phyloP scores from a whole-genome alignment of 306 rosid species.

The Vigna unguiculata region DNA sequence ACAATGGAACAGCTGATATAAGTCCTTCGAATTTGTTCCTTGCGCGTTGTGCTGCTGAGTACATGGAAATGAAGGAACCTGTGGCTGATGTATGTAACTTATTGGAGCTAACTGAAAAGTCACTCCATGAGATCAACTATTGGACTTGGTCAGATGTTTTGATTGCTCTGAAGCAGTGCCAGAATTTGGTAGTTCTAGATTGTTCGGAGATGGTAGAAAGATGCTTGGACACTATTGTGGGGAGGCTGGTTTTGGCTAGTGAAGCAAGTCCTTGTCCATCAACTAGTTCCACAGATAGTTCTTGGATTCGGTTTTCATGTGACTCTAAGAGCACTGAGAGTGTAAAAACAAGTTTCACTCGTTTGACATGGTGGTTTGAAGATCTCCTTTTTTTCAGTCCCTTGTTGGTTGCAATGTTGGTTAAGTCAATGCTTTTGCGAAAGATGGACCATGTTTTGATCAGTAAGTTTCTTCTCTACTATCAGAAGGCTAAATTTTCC shows the following conservation, averaged over 20 bases:
- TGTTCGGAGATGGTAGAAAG: conserved; percentile 60
- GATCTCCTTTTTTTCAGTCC: conserved; percentile 77
- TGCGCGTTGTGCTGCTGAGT: conserved; percentile 70
- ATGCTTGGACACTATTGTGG: conserved; percentile 70
- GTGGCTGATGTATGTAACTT: conserved; percentile 55
- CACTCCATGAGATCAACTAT: conserved; percentile 66
- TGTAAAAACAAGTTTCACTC: conserved; percentile 61
- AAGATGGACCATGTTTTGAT: conserved; percentile 69
- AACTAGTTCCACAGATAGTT: conserved; percentile 82
- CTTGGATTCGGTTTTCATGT: conserved; percentile 76
- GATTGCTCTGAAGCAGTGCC: conserved; percentile 68
- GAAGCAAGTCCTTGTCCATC: conserved; percentile 91
- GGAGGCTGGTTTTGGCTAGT: conserved; percentile 61
- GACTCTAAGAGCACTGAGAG: conserved; percentile 92
- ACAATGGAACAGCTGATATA: conserved; percentile 59
- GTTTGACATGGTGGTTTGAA: conserved; percentile 89
- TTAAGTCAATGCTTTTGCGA: conserved; percentile 61
- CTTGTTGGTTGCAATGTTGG: conserved; percentile 59
- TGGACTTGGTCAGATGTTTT: conserved; percentile 92
- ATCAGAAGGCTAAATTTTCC: conserved; percentile 73
- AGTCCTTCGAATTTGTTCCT: conserved; percentile 67
- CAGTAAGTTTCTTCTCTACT: conserved; percentile 75
- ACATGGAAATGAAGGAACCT: conserved; percentile 86
- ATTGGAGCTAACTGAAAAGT: conserved; percentile 65
- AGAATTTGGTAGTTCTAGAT: conserved; percentile 49